phyloP scores from a whole-genome alignment of 2,329 filamentous ascomycete species.

The Fonsecaea erecta region DNA sequence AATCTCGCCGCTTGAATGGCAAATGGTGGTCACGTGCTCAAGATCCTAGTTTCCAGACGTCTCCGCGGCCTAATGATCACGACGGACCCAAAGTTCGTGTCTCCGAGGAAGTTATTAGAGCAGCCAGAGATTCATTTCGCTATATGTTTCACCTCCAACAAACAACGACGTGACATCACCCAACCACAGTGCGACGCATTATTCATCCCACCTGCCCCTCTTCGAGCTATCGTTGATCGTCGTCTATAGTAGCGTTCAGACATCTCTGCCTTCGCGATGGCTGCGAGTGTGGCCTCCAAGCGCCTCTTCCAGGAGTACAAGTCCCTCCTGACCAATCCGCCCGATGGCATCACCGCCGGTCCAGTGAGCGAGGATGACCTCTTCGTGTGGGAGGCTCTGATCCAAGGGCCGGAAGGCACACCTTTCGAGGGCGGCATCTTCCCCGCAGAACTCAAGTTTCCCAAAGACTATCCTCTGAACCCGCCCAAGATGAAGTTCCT shows the following conservation, averaged over 20 bases:
- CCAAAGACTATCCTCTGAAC: constrained; percentile 93
- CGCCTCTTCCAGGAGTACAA: constrained; percentile 97
- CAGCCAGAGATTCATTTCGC: not conserved
- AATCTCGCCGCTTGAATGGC: not conserved
- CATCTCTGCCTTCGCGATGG: constrained; percentile 44
- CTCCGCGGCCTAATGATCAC: not conserved
- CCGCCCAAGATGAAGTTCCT: constrained; percentile 96
- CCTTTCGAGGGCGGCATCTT: constrained; percentile 97
- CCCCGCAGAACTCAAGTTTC: constrained; percentile 91
- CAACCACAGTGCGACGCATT: not conserved
- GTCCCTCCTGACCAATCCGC: constrained; percentile 87
- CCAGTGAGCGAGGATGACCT: constrained; percentile 94
- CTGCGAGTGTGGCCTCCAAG: constrained; percentile 62
- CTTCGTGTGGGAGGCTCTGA: constrained; percentile 93
- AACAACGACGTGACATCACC: not conserved
- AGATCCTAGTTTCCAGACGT: not conserved
- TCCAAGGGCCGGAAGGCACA: constrained; percentile 92
- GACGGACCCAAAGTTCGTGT: not conserved
- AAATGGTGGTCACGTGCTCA: not conserved
- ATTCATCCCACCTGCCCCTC: not conserved
- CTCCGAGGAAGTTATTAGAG: not conserved
- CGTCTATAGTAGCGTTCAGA: not conserved
- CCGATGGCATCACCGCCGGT: constrained; percentile 96
- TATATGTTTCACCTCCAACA: not conserved
- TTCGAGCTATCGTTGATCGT: not conserved